A percentile compares a stretch with the other conserved stretches of the same genome.
phyloP scores from a whole-genome alignment of 2,329 filamentous ascomycete genomes.

The Aspergillus hortae region DNA sequence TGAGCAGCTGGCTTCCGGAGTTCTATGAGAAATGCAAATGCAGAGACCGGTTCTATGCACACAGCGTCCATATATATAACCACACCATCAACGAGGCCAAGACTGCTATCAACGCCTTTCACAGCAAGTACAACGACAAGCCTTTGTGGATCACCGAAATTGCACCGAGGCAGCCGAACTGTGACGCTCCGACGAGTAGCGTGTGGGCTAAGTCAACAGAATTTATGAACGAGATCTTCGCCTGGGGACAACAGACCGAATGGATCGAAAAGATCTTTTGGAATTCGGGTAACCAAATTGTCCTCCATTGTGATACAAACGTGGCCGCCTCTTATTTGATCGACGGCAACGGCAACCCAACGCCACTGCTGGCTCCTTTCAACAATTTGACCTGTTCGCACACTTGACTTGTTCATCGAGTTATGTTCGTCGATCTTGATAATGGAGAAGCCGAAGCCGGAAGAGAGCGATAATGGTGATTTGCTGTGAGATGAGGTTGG shows the following conservation, averaged over 20 bases:
- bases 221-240: background rate
- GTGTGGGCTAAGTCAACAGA: background rate
- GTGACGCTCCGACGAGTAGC: background rate
- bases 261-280: background rate
- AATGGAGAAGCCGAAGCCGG: no score
- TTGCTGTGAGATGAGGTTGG: no score
- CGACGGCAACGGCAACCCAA: background rate
- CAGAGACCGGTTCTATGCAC: background rate
- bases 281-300: background rate
- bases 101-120: background rate
- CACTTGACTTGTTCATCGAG: no score
- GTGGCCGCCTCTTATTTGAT: background rate
- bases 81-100: background rate
- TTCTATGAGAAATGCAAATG: background rate
- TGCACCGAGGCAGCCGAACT: background rate
- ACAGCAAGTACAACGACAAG: background rate
- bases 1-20: background rate
- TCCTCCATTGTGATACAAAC: background rate
- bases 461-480: no score
- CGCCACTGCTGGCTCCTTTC: background rate
- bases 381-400: no score
- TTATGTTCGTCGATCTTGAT: no score
- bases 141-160: background rate
- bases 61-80: background rate
- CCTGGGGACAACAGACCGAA: background rate